Base-by-base conservation (phyloP, 2,329 filamentous ascomycete species). In the Exophiala mesophila region DNA sequence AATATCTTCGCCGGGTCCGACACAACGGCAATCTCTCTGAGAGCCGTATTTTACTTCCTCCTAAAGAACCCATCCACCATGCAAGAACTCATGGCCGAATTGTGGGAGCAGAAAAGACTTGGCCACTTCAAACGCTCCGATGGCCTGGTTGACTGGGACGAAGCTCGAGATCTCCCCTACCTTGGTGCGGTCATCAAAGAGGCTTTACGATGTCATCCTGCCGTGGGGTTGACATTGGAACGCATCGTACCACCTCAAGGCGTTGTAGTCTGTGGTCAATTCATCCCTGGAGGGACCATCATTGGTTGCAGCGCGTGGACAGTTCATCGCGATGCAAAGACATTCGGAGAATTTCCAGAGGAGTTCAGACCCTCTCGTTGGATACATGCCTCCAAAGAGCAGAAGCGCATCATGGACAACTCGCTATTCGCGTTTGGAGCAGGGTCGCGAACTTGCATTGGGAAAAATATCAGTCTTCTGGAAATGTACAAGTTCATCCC, bases 101-200 rank as follows among this genome's bases (percentile, higher is more conserved):
- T 53, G 31, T 34, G 39, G 16, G n/a, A 28, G 8, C 36, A 44
- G 5, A 19, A 39, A 5, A 29, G 21, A 5, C 17, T 7, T 3
- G 46, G 48, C 54, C 58, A 35, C 50, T 57, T 5, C 38, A 45
- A 21, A 23, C 23, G 34, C 13, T 13, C 19, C 15, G 3, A 49
- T 48, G 8, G 29, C 41, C 15, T 31, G 53, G 12, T 18, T 33
- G 5, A 28, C 16, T 46, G 43, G 38, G 23, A 5, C 31, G 38
- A 41, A 9, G 76, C 18, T 82, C 88, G 62, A 73, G 72, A 32
- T 60, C 70, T 90, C 2, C 77, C 78, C 0, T 90, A 88, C 59
- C 76, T 90, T 4, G 82, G 88, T 55, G 85, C 85, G 3, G 80
- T 79, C 40, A 73, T 90, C 54, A 84, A 88, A 57, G 86, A 92